Percentiles rank a stretch among this genome's conserved stretches.
These are phyloP conservation scores for Podospora pseudopauciseta DNA, from an alignment of 495 filamentous ascomycete genomes.

Conservation along the genomic window DNA sequence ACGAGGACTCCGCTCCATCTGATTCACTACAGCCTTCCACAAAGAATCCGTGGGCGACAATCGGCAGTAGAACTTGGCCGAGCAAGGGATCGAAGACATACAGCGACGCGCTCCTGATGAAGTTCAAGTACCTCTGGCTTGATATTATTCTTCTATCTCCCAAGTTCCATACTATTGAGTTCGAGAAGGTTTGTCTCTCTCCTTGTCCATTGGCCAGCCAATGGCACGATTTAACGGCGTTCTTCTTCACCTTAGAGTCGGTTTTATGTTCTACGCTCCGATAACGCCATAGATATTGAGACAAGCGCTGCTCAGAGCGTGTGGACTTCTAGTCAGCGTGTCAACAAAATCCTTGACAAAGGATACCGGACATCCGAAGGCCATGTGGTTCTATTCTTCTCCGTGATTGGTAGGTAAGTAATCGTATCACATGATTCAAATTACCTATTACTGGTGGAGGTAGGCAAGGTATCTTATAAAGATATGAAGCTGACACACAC, in stretches of 20 bases:
- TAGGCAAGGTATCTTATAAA: background rate
- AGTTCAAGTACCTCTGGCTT: background rate
- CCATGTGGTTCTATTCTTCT: background rate
- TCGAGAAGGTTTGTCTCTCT: background rate
- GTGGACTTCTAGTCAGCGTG: conserved; percentile 5
- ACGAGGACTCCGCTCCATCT: background rate
- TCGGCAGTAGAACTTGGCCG: background rate
- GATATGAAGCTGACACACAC: background rate
- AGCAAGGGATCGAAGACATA: background rate
- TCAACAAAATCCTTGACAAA: conserved; percentile 9
- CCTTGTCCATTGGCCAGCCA: background rate
- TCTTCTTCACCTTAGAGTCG: background rate
- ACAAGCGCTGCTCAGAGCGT: conserved; percentile 3
- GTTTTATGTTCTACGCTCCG: conserved; percentile 4
- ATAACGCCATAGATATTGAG: conserved; percentile 3
- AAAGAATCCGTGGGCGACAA: background rate
- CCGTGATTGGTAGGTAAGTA: background rate
- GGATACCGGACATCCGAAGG: background rate
- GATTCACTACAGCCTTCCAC: background rate
- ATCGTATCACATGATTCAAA: background rate
- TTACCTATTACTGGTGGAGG: too few species aligned
- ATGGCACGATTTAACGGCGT: too few species aligned
- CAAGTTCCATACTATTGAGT: background rate
- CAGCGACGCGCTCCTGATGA: background rate
- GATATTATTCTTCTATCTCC: background rate